phyloP scores from a whole-genome alignment of 257 asterid genomes.

The Apocynum venetum region DNA sequence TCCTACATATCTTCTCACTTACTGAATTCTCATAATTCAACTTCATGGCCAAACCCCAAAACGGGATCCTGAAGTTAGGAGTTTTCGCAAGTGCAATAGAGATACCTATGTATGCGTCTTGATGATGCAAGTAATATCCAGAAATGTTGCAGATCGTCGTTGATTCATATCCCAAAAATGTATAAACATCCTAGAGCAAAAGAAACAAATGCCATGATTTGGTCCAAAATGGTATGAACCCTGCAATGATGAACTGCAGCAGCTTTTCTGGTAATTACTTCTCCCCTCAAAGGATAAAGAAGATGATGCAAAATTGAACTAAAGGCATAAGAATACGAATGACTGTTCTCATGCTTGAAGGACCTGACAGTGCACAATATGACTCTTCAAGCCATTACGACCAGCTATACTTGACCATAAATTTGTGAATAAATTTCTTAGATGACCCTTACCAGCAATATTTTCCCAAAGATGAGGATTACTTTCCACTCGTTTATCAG shows the following conservation, averaged over 20 bases:
- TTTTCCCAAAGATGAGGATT: slow-evolving; percentile 50
- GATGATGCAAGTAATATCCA: slow-evolving; percentile 16
- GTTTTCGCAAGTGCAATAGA: slow-evolving; percentile 4
- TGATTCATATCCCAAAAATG: slow-evolving; percentile 13
- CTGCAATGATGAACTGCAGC: slow-evolving; percentile 16
- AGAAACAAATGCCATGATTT: slow-evolving; percentile 17
- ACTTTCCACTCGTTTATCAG: slow-evolving; percentile 38
- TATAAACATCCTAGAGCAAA: slow-evolving; percentile 8
- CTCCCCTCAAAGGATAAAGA: slow-evolving; percentile 2
- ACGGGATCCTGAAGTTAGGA: slow-evolving; percentile 6
- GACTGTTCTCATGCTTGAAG: slow-evolving; percentile 38
- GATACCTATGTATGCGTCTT: slow-evolving; percentile 10
- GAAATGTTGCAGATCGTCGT: slow-evolving; percentile 13
- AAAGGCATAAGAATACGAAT: background rate
- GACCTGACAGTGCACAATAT: slow-evolving; percentile 49
- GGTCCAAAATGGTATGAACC: slow-evolving; percentile 10
- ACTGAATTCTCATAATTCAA: slow-evolving; percentile 5
- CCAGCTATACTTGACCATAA: slow-evolving; percentile 53
- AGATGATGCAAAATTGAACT: slow-evolving; percentile 1
- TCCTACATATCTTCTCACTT: background rate
- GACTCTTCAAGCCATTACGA: slow-evolving; percentile 42
- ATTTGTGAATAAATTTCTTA: slow-evolving; percentile 36
- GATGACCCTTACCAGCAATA: slow-evolving; percentile 43
- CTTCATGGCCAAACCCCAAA: slow-evolving; percentile 14
- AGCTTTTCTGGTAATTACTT: slow-evolving; percentile 5